Percentiles rank a stretch among this genome's conserved stretches.
Conservation (phyloP, 441 rosid species). For the Sinapis alba region DNA sequence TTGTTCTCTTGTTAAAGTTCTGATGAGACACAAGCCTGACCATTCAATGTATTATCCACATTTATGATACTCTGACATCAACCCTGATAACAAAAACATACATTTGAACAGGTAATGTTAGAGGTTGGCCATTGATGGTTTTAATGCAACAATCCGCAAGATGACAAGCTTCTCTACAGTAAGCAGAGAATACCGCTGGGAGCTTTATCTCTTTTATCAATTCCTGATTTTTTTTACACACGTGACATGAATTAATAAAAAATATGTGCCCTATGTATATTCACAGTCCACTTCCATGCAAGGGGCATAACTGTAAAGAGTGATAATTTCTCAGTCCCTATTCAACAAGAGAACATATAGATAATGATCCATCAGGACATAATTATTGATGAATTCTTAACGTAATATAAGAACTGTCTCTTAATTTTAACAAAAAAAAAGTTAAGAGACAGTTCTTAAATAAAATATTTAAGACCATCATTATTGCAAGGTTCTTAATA, state of each 20-base stretch:
- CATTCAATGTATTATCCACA: slow-evolving; percentile 41
- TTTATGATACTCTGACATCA: neutral
- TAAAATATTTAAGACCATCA: no score
- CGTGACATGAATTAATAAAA: neutral
- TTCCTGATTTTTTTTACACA: slow-evolving; percentile 48
- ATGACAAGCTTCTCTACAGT: slow-evolving; percentile 95
- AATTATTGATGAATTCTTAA: no score
- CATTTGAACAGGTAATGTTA: slow-evolving; percentile 10
- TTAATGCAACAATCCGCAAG: slow-evolving; percentile 69
- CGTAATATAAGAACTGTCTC: no score
- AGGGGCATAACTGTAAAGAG: slow-evolving; percentile 47
- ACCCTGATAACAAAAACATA: slow-evolving; percentile 15
- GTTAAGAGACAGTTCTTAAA: no score
- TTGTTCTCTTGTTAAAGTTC: neutral
- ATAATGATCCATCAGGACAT: neutral
- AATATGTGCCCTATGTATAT: neutral
- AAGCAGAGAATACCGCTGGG: slow-evolving; percentile 80
- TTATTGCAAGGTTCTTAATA: no score
- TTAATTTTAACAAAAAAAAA: no score
- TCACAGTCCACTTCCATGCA: slow-evolving; percentile 61
- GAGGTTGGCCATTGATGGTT: slow-evolving; percentile 53
- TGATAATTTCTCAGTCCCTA: slow-evolving; percentile 71
- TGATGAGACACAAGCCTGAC: slow-evolving; percentile 35
- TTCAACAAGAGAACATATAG: slow-evolving; percentile 7
- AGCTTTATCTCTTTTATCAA: slow-evolving; percentile 65